Evolutionary conservation across 768 basidiomycete genomes (phyloP), one percentile per base, ranked within the genome.

Genomic region (Lentinus brumalis): DNA sequence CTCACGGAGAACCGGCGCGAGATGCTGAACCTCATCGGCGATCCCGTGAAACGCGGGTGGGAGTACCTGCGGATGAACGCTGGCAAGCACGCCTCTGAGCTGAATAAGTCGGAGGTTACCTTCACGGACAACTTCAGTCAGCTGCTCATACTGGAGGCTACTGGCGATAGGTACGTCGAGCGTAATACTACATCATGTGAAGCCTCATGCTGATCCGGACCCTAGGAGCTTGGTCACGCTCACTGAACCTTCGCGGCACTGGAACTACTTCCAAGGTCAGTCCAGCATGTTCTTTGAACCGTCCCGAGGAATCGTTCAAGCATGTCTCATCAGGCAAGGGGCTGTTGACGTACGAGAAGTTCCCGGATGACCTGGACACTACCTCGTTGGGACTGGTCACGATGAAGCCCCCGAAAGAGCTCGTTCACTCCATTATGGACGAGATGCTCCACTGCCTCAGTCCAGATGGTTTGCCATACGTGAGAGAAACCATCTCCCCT

Each of bases 101-200:
- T 81, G 2, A 73, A 76, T 35, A 68, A 53, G 16, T 30, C 35
- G 4, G 77, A 79, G 29, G 66, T 78, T 4, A 62, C 70, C 30
- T 61, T 83, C 14, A 62, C 72, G 31, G 83, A 85, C 65, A 86
- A 85, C 63, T 86, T 85, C 57, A 77, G 83, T 5, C 83, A 85
- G 60, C 76, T 86, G 10, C 71, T 86, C 5, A 82, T 85, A 31
- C 68, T 84, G 10, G 84, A 86, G 58, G 74, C 77, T 1, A 85
- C 82, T 2, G 67, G 71, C 12, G 75, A 85, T 63, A 69, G 64
- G 83, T 83, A 61, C 50, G 21, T 26, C 21, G 21, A 26, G 21
- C 21, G 75, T 66, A 40, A 6, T 35, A 46, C 32, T 31, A 39
- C n/a, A 16, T 1, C 15, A 14, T 45, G 44, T 45, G 39, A 32